Evolutionary conservation across 2,329 filamentous ascomycete genomes (phyloP).

Genomic region (Diaporthe sp.): DNA sequence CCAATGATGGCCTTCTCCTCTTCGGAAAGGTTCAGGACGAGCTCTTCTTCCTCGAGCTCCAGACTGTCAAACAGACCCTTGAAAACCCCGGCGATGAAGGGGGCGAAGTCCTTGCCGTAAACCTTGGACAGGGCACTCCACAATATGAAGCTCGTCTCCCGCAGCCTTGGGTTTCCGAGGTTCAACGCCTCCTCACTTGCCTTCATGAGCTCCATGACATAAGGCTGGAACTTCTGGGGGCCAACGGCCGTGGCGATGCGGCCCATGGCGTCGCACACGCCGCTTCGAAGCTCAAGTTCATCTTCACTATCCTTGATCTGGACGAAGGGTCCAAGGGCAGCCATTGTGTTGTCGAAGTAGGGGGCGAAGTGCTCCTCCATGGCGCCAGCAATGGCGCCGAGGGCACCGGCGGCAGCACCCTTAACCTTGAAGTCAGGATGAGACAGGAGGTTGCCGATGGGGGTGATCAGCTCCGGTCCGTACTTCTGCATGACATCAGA

Average conservation of each 20-base stretch:
- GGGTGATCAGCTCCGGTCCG: conserved; percentile 82
- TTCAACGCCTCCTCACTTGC: conserved; percentile 91
- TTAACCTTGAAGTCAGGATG: conserved; percentile 92
- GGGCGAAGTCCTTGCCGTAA: conserved; percentile 84
- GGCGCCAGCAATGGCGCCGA: conserved; percentile 90
- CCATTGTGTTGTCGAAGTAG: conserved; percentile 94
- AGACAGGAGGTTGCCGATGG: conserved; percentile 84
- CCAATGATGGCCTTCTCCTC: conserved; percentile 80
- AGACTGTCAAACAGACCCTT: conserved; percentile 85
- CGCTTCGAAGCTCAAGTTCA: conserved; percentile 88
- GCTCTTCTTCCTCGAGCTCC: conserved; percentile 89
- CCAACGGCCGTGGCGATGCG: conserved; percentile 93
- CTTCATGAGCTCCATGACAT: conserved; percentile 89
- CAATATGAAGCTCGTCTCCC: conserved; percentile 96
- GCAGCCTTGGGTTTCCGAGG: conserved; percentile 88
- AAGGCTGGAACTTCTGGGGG: conserved; percentile 86
- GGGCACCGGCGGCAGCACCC: conserved; percentile 86
- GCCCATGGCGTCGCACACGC: conserved; percentile 92
- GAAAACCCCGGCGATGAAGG: conserved; percentile 82
- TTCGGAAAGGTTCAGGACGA: conserved; percentile 80
- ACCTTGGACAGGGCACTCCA: conserved; percentile 97
- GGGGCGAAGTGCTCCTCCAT: conserved; percentile 85
- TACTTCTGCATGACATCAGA: conserved; percentile 84
- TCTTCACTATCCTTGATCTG: conserved; percentile 89
- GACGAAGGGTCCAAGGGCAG: conserved; percentile 85